A percentile compares a stretch with the other conserved stretches of the same genome.
phyloP scores from a whole-genome alignment of 2,329 filamentous ascomycete genomes.

The Phaeoacremonium minimum region DNA sequence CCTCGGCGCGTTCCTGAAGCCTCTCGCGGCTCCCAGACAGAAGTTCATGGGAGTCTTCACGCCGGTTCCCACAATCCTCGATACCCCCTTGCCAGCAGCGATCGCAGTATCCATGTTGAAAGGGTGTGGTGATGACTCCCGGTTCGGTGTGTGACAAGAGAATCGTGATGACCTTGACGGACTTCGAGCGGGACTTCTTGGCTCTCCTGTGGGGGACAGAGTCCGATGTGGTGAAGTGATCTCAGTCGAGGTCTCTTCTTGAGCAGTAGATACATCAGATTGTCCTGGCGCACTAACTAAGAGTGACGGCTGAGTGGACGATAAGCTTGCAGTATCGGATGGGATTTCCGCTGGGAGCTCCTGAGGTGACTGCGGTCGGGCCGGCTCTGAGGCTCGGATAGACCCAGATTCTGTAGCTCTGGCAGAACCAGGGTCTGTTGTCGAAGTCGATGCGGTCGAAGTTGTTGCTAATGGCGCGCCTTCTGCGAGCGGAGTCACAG shows the following conservation, averaged over 20 bases:
- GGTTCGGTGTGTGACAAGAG: no score
- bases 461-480: slow-evolving; percentile 1
- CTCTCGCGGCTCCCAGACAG: slow-evolving; percentile 74
- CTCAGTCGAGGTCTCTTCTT: slow-evolving; percentile 1
- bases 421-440: slow-evolving; percentile 6
- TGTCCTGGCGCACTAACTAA: background rate
- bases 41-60: slow-evolving; percentile 82
- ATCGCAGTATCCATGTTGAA: slow-evolving; percentile 54
- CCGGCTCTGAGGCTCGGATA: no score
- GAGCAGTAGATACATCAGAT: slow-evolving; percentile 2
- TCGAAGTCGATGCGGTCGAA: background rate
- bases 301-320: slow-evolving; percentile 3
- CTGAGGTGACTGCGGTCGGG: no score
- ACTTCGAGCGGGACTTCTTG: background rate
- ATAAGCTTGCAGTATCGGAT: slow-evolving; percentile 4
- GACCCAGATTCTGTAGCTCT: no score
- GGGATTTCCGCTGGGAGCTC: background rate
- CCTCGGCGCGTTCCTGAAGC: slow-evolving; percentile 82
- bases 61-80: slow-evolving; percentile 69
- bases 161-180: no score
- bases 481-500: slow-evolving; percentile 3
- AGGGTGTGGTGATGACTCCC: background rate
- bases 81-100: slow-evolving; percentile 62
- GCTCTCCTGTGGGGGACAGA: background rate
- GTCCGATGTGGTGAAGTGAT: background rate